Conservation (phyloP, 1,139 yeast genomes). For the Pichia norvegensis region DNA sequence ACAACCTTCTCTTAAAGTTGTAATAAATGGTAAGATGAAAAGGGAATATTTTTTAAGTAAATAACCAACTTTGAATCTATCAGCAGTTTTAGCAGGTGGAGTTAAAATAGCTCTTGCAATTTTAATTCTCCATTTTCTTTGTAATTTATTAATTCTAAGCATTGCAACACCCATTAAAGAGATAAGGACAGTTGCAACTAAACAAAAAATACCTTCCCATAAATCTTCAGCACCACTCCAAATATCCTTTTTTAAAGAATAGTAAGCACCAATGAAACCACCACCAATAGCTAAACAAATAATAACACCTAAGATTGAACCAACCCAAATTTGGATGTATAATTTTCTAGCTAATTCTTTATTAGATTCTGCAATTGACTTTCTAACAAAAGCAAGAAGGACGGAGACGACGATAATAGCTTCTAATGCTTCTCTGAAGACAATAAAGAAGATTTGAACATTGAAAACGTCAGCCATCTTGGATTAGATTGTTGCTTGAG, state of each 20-base stretch:
- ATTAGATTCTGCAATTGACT: conserved; percentile 50
- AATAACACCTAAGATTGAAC: conserved; percentile 62
- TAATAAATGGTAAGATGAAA: conserved; percentile 70
- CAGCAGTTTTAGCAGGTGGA: conserved; percentile 30
- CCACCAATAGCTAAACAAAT: conserved; percentile 75
- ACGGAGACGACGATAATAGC: conserved; percentile 88
- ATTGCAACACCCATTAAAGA: conserved; percentile 89
- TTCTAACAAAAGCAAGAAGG: conserved; percentile 80
- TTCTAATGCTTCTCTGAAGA: conserved; percentile 84
- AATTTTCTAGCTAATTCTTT: conserved; percentile 45
- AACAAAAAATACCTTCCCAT: conserved; percentile 86
- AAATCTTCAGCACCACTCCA: conserved; percentile 86
- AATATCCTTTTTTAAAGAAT: conserved; percentile 67
- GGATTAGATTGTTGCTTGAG: background rate
- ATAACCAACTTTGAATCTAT: conserved; percentile 38
- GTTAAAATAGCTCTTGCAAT: conserved; percentile 54
- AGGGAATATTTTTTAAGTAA: conserved; percentile 56
- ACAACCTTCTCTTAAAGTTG: conserved; percentile 78
- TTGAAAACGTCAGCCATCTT: conserved; percentile 36
- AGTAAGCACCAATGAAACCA: conserved; percentile 79
- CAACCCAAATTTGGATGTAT: conserved; percentile 70
- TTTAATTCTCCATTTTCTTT: conserved; percentile 87
- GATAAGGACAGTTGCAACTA: conserved; percentile 76
- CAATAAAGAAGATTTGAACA: conserved; percentile 69
- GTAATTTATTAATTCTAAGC: conserved; percentile 83